A percentile compares a stretch with the other conserved stretches of the same genome.
Evolutionary conservation across 768 basidiomycete genomes (phyloP).

Genomic region (Rhizopogon vinicolor): DNA sequence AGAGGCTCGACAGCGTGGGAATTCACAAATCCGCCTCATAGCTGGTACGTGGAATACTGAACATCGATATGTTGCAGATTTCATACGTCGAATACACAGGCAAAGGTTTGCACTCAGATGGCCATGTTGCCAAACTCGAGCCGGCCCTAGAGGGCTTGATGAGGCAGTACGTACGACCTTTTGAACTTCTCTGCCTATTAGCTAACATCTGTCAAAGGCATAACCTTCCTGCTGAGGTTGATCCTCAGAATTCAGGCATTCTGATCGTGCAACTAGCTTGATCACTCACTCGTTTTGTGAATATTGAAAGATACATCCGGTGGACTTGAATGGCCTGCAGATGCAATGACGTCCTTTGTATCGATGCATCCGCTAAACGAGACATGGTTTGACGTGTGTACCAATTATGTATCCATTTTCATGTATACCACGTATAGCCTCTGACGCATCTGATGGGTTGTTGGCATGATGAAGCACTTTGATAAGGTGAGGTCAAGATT

Average conservation of each 20-base stretch:
- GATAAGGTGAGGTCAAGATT: neutral
- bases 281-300: neutral
- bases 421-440: neutral
- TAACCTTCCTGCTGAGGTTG: constrained; percentile 65
- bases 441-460: neutral
- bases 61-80: neutral
- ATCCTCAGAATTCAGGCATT: constrained; percentile 81
- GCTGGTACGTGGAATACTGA: constrained; percentile 54
- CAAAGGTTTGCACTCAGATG: constrained; percentile 82
- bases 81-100: constrained; percentile 34
- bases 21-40: constrained; percentile 69
- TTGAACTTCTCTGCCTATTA: neutral
- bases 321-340: neutral
- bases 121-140: constrained; percentile 79
- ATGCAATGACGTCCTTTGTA: neutral
- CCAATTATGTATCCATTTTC: neutral
- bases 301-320: neutral
- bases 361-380: too few species aligned
- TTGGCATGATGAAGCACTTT: neutral
- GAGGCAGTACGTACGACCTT: constrained; percentile 50
- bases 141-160: constrained; percentile 89
- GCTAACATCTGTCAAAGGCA: constrained; percentile 42
- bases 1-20: constrained; percentile 58
- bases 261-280: constrained; percentile 57
- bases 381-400: neutral